phyloP scores from a whole-genome alignment of 768 basidiomycete species.

The Lentinula sp. region DNA sequence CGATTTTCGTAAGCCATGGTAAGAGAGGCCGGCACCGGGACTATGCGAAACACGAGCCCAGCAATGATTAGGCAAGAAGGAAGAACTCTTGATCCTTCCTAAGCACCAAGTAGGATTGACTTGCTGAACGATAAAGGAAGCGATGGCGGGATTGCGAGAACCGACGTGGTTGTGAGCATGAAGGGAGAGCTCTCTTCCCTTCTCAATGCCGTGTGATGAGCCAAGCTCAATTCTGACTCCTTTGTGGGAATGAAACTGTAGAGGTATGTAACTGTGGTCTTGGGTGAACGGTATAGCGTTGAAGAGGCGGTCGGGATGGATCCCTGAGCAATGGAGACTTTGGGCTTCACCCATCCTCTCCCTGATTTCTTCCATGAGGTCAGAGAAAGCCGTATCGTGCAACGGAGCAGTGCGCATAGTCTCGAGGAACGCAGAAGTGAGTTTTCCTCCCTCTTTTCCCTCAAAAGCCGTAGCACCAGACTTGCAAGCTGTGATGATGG shows the following conservation, averaged over 20 bases:
- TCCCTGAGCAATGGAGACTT: conserved; percentile 44
- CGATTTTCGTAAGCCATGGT: background rate
- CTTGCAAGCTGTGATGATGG: conserved; percentile 52
- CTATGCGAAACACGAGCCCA: conserved; percentile 44
- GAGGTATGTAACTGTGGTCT: conserved; percentile 42
- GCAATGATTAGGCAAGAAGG: conserved; percentile 26
- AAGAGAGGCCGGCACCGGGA: background rate
- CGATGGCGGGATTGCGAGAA: conserved; percentile 49
- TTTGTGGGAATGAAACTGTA: conserved; percentile 29
- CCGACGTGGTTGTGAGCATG: conserved; percentile 58
- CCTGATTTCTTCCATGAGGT: conserved; percentile 38
- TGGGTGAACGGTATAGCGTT: conserved; percentile 48
- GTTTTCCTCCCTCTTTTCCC: conserved; percentile 55
- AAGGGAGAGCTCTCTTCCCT: conserved; percentile 55
- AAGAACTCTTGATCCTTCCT: conserved; percentile 35
- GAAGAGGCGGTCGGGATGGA: conserved; percentile 45
- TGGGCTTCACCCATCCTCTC: conserved; percentile 35
- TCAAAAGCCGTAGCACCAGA: conserved; percentile 52
- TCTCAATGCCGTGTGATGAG: conserved; percentile 55
- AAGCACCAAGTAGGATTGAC: conserved; percentile 53
- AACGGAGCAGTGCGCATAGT: conserved; percentile 39
- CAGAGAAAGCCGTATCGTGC: conserved; percentile 44
- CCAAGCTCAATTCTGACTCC: conserved; percentile 50
- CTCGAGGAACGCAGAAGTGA: conserved; percentile 51
- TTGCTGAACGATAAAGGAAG: conserved; percentile 42